Base-by-base conservation (phyloP, 2,329 filamentous ascomycete species). In the Mycosphaerelloides madeirae region DNA sequence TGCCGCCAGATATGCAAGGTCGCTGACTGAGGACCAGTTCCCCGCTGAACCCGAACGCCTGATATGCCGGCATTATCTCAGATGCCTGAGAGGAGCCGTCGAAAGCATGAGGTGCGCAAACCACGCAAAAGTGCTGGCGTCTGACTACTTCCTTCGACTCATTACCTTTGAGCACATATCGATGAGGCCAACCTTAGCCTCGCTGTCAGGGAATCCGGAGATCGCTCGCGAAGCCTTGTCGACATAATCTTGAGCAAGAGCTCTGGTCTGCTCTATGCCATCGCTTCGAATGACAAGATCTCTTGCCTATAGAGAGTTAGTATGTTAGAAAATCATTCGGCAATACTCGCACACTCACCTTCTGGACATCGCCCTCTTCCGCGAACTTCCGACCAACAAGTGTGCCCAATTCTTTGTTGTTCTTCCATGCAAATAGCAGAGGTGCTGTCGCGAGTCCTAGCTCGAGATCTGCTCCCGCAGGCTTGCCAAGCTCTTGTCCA, bases 101-200 rank as follows among this genome's bases (percentile, higher is more conserved):
- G 29, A 38, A 35, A 29, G 38, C n/a, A n/a, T 25, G 9, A 25
- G 9, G 6, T 25, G 9, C 6, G 22, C 22, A 25, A 25, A 9
- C 5, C 22, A 6, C 22, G 22, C 22, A 25, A 5, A 29, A 32
- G 19, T n/a, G 18, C 19, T 38, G 15, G 15, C 32, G 31, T 48
- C 37, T 25, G 32, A 28, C 53, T 75, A 97, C 69, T 95, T 96
- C 65, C 88, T 78, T 61, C 91, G 79, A 69, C 88, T 84, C 73
- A 95, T 80, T 13, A 90, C 89, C 73, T 95, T 96, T 58, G 84
- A 79, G 56, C 89, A 94, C 87, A 97, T 96, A 61, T 96, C 88
- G 35, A 95, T 74, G 31, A 98, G 74, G 0, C 91, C 91, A 22
- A 85, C 79, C 72, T 95, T 97, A 46, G 93, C 93, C 54, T 97